Base-by-base conservation (phyloP, 2,329 filamentous ascomycete genomes). In the Cladophialophora chaetospira region DNA sequence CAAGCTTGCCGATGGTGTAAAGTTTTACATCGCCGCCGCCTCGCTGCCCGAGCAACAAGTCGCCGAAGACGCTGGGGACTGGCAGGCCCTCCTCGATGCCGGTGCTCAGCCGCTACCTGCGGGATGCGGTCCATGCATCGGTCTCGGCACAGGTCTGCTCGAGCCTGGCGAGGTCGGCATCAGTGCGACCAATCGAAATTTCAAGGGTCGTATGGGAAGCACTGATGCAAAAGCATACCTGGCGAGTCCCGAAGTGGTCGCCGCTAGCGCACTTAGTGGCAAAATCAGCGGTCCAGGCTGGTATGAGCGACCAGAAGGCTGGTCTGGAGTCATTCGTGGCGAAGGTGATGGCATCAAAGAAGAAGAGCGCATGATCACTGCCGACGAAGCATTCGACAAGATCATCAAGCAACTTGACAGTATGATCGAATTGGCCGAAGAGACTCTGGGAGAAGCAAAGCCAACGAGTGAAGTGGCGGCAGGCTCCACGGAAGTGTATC, bases 21-120 rank as follows among this genome's bases (percentile, higher is more conserved):
- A 91, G 54, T 86, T 97, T 68, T 97, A 97, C 73, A 88, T 97
- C 61, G 88, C 92, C 0, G 91, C 93, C 0, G 93, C 93, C 0
- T 97, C 92, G 0, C 68, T 84, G 0, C 78, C 82, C 0, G 92
- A 97, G 71, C 91, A 97, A 71, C 72, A 83, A 55, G 79, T 82
- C 0, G 88, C 93, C 0, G 90, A 96, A 72, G 87, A 87, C 53
- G 79, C 83, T 0, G 92, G 93, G 8, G 88, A 93, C 71, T 97
- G 92, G 93, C 88, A 96, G 71, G 76, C 82, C 1, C 79, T 97
- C 15, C 70, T 95, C 0, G 86, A 91, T 6, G 90, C 91, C 15
- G 92, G 91, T n/a, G 90, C 89, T 0, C 74, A 84, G 52, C 73
- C 81, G 0, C 78, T 95, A 0, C 88, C 88, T 0, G 79, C 88